Base-by-base conservation (phyloP, 2,329 filamentous ascomycete genomes). In the Aspergillus udagawae region DNA sequence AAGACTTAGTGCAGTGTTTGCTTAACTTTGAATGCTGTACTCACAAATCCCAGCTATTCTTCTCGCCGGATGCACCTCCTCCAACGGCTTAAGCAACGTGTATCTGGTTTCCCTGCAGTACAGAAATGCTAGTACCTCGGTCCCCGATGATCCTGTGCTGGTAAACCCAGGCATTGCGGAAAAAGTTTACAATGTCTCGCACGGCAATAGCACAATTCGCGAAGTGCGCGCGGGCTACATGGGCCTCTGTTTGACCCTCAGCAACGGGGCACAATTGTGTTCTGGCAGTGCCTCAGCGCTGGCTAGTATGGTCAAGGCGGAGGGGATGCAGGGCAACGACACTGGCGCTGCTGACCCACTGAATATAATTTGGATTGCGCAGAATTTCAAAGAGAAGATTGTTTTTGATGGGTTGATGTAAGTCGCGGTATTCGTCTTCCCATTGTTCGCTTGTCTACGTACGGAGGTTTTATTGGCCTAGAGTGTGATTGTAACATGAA, bases 391-490 rank as follows among this genome's bases (percentile, higher is more conserved):
- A 27, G 53, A 60, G 14, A 55, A 54, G 23, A 63, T 60, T 35
- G 52, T 60, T 7, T 63, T 63, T 48, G 52, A 58, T 48, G 60
- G 61, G 8, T 41, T 64, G 28, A 53, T 63, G 62, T 62, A 48
- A 54, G 62, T 52, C 25, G 23, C 7, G 1, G 23, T 14, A 17
- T 27, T 32, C 29, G 5, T 28, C 3, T 14, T 32, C 29, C 29
- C 10, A 32, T 14, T 0, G 12, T 4, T 32, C 28, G 28, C 28
- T 32, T 49, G 14, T 49, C 27, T 27, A 10, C 10, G n/a, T 27
- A 29, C 2, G 28, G 28, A 12, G 4, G 28, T 28, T 28, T 28
- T 25, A 28, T 28, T 3, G 28, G 28, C 7, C 7, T 28, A 28
- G 28, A 28, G 7, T 9, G 9, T 29, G 14, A 35, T 6, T 8